These are phyloP conservation scores for Pestalotiopsis sp. DNA, from an alignment of 2,329 filamentous ascomycete species.

Conservation along the genomic window DNA sequence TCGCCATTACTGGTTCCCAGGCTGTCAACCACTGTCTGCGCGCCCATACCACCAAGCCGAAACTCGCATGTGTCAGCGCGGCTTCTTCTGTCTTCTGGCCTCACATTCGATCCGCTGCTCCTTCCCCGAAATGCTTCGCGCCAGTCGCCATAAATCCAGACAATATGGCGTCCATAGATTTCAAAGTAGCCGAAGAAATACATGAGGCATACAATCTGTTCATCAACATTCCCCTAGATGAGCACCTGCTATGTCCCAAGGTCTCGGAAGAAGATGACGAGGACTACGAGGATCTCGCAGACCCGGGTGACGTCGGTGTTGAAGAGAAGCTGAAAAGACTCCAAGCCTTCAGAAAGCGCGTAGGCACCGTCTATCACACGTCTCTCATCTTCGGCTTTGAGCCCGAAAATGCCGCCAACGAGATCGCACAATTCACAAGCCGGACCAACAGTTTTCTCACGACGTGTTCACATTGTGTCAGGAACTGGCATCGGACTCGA, in stretches of 20 bases:
- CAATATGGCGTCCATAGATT: constrained; percentile 9
- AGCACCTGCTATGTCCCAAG: constrained; percentile 71
- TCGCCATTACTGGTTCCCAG: not conserved
- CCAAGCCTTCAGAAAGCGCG: constrained; percentile 54
- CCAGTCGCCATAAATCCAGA: not conserved
- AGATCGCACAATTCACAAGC: constrained; percentile 60
- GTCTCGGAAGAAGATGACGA: constrained; percentile 62
- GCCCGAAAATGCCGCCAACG: constrained; percentile 58
- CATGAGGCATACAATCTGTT: constrained; percentile 12
- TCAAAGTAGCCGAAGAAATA: constrained; percentile 9
- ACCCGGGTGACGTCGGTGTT: constrained; percentile 46
- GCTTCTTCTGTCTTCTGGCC: not conserved
- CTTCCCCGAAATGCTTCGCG: not conserved
- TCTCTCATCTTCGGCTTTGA: constrained; percentile 70
- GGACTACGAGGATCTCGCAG: constrained; percentile 60
- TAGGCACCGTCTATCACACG: constrained; percentile 66
- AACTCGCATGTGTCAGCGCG: not conserved
- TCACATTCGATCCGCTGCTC: not conserved
- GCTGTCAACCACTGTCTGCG: not conserved
- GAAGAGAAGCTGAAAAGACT: constrained; percentile 57
- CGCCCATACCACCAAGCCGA: not conserved
- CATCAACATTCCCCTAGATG: constrained; percentile 40
- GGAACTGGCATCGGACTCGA: constrained; percentile 73
- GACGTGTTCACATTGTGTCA: constrained; percentile 70
- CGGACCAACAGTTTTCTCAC: constrained; percentile 61